Base-by-base conservation (phyloP, 257 asterid species). In the Salvia hispanica region DNA sequence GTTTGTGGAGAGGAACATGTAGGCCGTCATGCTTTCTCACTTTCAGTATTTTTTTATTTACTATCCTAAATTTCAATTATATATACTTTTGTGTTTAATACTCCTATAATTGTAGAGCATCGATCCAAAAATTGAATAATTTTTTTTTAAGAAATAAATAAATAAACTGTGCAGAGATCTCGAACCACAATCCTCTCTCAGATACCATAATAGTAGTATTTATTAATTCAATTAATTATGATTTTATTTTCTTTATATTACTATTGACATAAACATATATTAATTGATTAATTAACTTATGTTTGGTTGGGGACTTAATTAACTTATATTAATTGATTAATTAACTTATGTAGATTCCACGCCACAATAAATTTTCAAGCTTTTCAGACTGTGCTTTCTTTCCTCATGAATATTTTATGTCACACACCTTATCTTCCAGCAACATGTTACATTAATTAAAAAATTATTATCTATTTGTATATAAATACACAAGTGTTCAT, bases 401-500 rank as follows among this genome's bases (percentile, higher is more conserved):
- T 60, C n/a, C 6, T 52, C 43, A 67, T 63, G 9, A 10, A 14
- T 59, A 48, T 8, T 43, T 69, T 34, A 34, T 50, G 47, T 62
- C 11, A 14, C 73, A 39, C 66, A 34, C 68, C 65, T 62, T 69
- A 75, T 69, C 79, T 46, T 56, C 68, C 72, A 69, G 44, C 62
- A 16, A 42, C 51, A 48, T 39, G 46, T 9, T 28, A 39, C 57
- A 73, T 58, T 58, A 48, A 61, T 18, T 18, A 50, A 42, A 39
- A 18, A n/a, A n/a, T n/a, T 5, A 14, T 36, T 34, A 7, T 18
- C 3, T 9, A 14, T 18, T 5, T 62, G 13, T 62, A 62, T 33
- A 71, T 14, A 25, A 25, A 25, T 25, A 25, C 31, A 34, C 8
- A 12, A 0, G 37, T 33, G 33, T 15, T 8, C 48, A 61, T 61